Evolutionary conservation across 2,329 filamentous ascomycete species (phyloP), one percentile per base, ranked within the genome.

Genomic region (Metarhizium rileyi): DNA sequence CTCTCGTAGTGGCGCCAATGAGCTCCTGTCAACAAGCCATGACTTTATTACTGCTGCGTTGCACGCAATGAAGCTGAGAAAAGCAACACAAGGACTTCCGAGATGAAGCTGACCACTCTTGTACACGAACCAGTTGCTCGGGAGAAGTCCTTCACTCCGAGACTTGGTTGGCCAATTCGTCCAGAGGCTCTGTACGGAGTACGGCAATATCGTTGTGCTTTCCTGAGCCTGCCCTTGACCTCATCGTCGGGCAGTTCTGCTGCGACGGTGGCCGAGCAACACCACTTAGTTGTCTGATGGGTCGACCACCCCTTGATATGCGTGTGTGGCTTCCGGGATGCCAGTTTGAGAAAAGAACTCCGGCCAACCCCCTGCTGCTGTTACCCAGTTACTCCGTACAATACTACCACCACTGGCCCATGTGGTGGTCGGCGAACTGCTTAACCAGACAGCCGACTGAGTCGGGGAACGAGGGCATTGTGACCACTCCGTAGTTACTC

Each of bases 261-360:
- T 8, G 47, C 16, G 45, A 38, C 30, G 23, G 20, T 33, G 33
- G 20, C 43, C n/a, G 25, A 23, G 18, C 35, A n/a, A 22, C 23
- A 26, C 22, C 46, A 47, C 35, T n/a, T n/a, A n/a, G n/a, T n/a
- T 20, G 43, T 43, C 40, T 27, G 23, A 42, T 36, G 45, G 48
- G 25, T 52, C 9, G 18, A 38, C 44, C 30, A 35, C 48, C 35
- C 22, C 23, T 22, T 5, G 22, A 46, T 9, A 49, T 42, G 43
- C 49, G 25, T n/a, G 45, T 50, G 50, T 47, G 35, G 27, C 38
- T 40, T 33, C 51, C 51, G 53, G 54, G 46, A 51, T 56, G 48
- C 54, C 53, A 40, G 45, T 55, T 56, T 36, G 49, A 55, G 53
- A 48, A 52, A 40, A 51, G 44, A 47, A 35, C 53, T 30, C 38